These are phyloP conservation scores for Colletotrichum lupini DNA, from an alignment of 2,329 filamentous ascomycete species.

Conservation along the genomic window DNA sequence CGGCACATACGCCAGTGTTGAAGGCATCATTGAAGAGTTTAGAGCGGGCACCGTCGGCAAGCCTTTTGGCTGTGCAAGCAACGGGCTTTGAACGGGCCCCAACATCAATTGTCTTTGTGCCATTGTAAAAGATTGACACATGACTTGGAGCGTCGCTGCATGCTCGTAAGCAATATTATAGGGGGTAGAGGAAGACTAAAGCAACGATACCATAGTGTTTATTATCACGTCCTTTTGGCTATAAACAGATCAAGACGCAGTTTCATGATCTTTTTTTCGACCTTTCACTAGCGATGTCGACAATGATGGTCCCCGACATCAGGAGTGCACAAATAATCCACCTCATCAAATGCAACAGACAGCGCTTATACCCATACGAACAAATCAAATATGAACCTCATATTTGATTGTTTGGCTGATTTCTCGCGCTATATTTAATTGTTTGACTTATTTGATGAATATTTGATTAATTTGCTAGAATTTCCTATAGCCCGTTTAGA, in stretches of 20 bases:
- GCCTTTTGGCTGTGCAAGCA: conserved; percentile 79
- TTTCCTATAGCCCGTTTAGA: too few species aligned
- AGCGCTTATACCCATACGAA: too few species aligned
- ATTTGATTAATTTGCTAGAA: too few species aligned
- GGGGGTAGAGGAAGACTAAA: background rate
- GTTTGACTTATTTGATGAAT: too few species aligned
- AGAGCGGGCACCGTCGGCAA: conserved; percentile 70
- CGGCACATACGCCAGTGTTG: conserved; percentile 83
- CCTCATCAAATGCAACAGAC: too few species aligned
- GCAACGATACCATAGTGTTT: background rate
- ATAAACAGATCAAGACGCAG: background rate
- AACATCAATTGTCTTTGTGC: background rate
- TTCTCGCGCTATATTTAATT: too few species aligned
- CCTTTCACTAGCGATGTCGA: too few species aligned
- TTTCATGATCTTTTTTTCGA: background rate
- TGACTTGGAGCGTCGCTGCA: background rate
- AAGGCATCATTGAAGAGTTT: conserved; percentile 82
- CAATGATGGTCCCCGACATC: too few species aligned
- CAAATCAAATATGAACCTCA: too few species aligned
- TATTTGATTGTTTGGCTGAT: too few species aligned
- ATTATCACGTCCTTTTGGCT: background rate
- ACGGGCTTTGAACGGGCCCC: conserved; percentile 54
- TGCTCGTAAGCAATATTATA: background rate
- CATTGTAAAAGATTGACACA: background rate
- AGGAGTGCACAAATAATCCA: too few species aligned